phyloP scores from a whole-genome alignment of 441 rosid species.

The Melastoma candidum region DNA sequence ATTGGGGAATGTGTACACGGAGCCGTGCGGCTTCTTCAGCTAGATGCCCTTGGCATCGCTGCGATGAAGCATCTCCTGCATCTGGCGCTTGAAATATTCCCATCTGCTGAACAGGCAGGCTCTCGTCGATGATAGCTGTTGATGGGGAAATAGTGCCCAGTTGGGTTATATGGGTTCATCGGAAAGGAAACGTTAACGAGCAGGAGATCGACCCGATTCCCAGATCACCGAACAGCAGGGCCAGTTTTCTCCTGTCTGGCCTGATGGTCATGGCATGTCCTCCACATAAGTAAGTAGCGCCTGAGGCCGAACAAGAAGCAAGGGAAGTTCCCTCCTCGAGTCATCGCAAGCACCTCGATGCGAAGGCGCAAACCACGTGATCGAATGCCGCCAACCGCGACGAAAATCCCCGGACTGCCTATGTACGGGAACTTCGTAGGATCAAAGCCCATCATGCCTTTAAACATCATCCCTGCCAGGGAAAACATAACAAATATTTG shows the following conservation, averaged over 20 bases:
- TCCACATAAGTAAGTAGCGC: slow-evolving; percentile 54
- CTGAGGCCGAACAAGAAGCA: slow-evolving; percentile 96
- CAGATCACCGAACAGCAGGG: slow-evolving; percentile 68
- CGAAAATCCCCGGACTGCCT: slow-evolving; percentile 51
- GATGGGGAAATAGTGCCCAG: too few species aligned
- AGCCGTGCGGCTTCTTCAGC: slow-evolving; percentile 50
- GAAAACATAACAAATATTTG: too few species aligned
- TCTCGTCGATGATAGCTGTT: background rate
- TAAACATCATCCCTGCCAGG: too few species aligned
- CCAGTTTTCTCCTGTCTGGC: slow-evolving; percentile 89
- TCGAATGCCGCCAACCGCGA: slow-evolving; percentile 97
- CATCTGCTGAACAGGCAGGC: slow-evolving; percentile 34
- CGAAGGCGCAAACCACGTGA: slow-evolving; percentile 76
- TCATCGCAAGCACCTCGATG: slow-evolving; percentile 89
- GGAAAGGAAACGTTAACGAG: slow-evolving; percentile 5
- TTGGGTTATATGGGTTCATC: background rate
- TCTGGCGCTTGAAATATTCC: slow-evolving; percentile 70
- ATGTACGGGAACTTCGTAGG: too few species aligned
- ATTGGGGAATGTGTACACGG: slow-evolving; percentile 79
- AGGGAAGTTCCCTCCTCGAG: slow-evolving; percentile 98
- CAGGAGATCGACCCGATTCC: slow-evolving; percentile 42
- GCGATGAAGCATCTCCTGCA: slow-evolving; percentile 68
- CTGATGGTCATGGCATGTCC: slow-evolving; percentile 87
- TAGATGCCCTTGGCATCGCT: slow-evolving; percentile 74
- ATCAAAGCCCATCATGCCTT: too few species aligned